Evolutionary conservation across 176 grass and related monocot genomes (phyloP).

Genomic region (Rhynchospora breviuscula): DNA sequence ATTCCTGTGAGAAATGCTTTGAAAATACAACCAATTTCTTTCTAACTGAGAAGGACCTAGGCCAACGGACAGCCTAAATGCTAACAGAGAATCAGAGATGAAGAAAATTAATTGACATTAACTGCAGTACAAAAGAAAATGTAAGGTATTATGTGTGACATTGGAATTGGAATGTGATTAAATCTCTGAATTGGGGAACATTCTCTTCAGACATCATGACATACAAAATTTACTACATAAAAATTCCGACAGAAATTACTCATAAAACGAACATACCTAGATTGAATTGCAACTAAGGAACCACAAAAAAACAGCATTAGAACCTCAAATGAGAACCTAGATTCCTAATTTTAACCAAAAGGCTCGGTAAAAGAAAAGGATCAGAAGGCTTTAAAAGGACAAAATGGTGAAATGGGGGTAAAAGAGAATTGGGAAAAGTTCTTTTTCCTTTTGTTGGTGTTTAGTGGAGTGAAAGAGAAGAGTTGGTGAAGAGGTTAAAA

Average conservation of each 20-base stretch:
- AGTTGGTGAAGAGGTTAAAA: conserved; percentile 14
- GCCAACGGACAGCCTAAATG: not conserved
- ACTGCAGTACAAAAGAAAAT: not conserved
- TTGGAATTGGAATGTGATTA: not conserved
- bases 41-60: not conserved
- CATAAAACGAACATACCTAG: conserved; percentile 11
- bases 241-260: conserved; percentile 14
- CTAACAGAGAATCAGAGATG: not conserved
- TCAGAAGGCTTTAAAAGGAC: not conserved
- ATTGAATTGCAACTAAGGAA: conserved; percentile 9
- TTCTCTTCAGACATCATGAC: not conserved
- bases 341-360: conserved; percentile 10
- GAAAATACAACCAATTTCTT: not conserved
- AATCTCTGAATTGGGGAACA: not conserved
- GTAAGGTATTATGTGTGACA: too few relatives aligned
- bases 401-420: conserved; percentile 4
- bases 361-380: not conserved
- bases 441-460: not conserved
- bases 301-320: not conserved
- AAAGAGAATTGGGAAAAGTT: not conserved
- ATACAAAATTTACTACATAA: not conserved
- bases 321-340: not conserved
- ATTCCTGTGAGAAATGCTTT: conserved; percentile 25
- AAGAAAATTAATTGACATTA: not conserved
- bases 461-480: not conserved